Conservation (phyloP, 805 yeast species). For the Diddensiella caesifluorescens region DNA sequence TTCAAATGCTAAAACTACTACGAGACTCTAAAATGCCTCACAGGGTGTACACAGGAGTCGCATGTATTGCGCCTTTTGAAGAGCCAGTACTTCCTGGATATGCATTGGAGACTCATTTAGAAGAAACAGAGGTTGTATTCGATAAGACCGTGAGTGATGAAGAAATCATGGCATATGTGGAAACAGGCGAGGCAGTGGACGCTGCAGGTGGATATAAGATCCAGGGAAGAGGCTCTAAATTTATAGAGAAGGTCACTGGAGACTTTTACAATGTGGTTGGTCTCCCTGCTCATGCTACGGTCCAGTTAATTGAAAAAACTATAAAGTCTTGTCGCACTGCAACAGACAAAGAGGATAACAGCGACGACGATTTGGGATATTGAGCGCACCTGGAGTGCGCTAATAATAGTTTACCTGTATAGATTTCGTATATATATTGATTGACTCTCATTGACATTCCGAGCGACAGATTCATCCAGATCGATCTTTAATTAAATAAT, state of each 20-base stretch:
- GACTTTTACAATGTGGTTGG: slow-evolving; percentile 88
- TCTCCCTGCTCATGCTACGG: slow-evolving; percentile 62
- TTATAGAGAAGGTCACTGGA: slow-evolving; percentile 63
- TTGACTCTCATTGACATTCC: neutral
- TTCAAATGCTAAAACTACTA: slow-evolving; percentile 44
- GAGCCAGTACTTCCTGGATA: slow-evolving; percentile 40
- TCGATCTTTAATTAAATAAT: neutral
- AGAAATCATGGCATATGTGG: slow-evolving; percentile 58
- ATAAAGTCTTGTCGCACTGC: slow-evolving; percentile 9
- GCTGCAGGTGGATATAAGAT: slow-evolving; percentile 94
- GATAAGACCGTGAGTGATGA: slow-evolving; percentile 43
- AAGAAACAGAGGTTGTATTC: slow-evolving; percentile 39
- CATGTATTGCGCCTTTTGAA: slow-evolving; percentile 39
- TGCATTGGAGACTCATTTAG: slow-evolving; percentile 37
- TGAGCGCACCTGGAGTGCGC: neutral
- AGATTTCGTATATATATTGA: neutral
- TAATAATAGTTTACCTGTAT: neutral
- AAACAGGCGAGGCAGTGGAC: slow-evolving; percentile 62
- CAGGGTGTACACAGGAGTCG: slow-evolving; percentile 51
- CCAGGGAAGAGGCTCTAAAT: slow-evolving; percentile 55
- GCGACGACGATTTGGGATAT: slow-evolving; percentile 6
- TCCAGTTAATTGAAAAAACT: slow-evolving; percentile 34
- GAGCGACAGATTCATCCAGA: neutral
- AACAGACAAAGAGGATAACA: slow-evolving; percentile 10
- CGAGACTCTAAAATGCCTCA: slow-evolving; percentile 43